Evolutionary conservation across 1,284 basidiomycete genomes (phyloP), one percentile per base, ranked within the genome.

Genomic region (Hemileia vastatrix): DNA sequence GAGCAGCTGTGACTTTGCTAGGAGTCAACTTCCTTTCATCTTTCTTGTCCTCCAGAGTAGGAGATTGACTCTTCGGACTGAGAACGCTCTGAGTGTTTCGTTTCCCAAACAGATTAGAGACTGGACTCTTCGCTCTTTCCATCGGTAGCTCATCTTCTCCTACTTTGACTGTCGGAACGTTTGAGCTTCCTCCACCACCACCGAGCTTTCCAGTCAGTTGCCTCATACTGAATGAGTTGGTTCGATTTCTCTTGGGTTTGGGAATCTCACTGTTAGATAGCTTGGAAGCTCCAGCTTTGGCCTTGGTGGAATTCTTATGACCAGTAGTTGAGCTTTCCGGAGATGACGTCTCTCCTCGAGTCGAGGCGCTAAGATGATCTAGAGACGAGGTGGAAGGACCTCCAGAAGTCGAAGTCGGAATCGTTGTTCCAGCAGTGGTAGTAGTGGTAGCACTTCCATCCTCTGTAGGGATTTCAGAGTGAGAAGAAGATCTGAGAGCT

Each of bases 51-150:
- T 11, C 9, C 8, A 9, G 8, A 15, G 36, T 11, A 40, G 36
- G 36, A 40, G 36, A 40, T 40, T 40, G 36, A 15, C 36, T 40
- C 36, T 40, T 40, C 9, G 36, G 36, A 15, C 36, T 40, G 36
- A 40, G 36, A 40, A 40, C 15, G 11, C 36, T 15, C 15, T 40
- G 36, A 9, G 36, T 40, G 36, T 40, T 56, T 11, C 56, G 18
- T 23, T 57, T 57, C 21, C 68, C 67, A 32, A 69, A 69, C 3
- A 69, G 43, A 8, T 63, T 68, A 5, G 33, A 43, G 33, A 65
- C 64, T 1, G 70, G 69, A 19, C 68, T 70, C 53, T 68, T 72
- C 9, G 65, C 63, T 18, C 70, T 54, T 50, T 68, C 67, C 23
- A 67, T 18, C 5, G 66, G 66, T 23, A 66, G 64, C 8, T 57